Evolutionary conservation across 768 basidiomycete genomes (phyloP).

Genomic region (Russula compacta): DNA sequence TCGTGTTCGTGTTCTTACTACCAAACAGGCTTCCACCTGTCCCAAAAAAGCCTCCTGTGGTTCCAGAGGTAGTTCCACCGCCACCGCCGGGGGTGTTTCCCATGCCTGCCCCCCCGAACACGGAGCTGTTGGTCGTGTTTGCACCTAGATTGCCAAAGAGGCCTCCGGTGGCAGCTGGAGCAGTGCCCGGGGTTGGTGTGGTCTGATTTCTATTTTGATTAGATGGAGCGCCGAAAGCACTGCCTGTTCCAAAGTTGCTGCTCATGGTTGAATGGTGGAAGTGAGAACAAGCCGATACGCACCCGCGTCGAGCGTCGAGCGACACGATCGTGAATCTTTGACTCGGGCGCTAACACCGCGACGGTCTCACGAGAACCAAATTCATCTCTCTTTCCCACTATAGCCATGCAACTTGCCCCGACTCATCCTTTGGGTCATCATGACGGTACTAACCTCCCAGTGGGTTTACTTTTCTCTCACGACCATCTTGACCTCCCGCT

Average conservation of each 20-base stretch:
- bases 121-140: conserved; percentile 11
- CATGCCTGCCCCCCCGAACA: conserved; percentile 5
- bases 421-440: not conserved
- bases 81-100: not conserved
- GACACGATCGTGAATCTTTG: not conserved
- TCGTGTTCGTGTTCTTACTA: not conserved
- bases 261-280: conserved; percentile 8
- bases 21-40: conserved; percentile 5
- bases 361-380: too few relatives aligned
- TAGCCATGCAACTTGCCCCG: not conserved
- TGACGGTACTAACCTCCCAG: not conserved
- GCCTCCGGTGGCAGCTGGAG: conserved; percentile 8
- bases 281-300: not conserved
- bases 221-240: conserved; percentile 1
- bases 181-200: not conserved
- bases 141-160: conserved; percentile 19
- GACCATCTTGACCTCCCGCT: not conserved
- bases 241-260: conserved; percentile 11
- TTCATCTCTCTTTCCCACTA: not conserved
- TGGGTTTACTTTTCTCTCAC: not conserved
- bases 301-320: not conserved
- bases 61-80: not conserved
- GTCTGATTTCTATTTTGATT: conserved; percentile 18
- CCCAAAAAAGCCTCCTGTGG: not conserved
- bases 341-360: not conserved